Base-by-base conservation (phyloP, 371 early-diverging fungal genomes). In the Massospora cicadina region DNA sequence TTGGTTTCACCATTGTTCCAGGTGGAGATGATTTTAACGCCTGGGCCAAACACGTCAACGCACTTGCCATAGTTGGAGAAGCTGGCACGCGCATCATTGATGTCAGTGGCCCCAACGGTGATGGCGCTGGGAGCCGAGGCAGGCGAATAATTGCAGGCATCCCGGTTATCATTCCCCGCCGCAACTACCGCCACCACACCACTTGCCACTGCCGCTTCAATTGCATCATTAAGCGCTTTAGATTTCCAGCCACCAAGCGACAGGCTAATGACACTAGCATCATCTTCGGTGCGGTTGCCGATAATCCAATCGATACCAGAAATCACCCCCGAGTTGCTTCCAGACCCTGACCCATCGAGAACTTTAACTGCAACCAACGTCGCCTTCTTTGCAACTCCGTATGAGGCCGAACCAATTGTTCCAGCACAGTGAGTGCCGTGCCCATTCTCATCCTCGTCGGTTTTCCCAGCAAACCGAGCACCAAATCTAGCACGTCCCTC, bases 351-450 rank as follows among this genome's bases (percentile, higher is more conserved):
- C 28, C 71, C 68, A 67, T 78, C 71, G 21, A 94, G 73, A 17
- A 94, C 91, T 74, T 93, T 90, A 58, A 94, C 91, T 65, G 86
- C 86, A 53, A 91, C 77, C 25, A 96, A 59, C 27, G 71, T 80
- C 43, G 79, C 87, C 67, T 90, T 87, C 71, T 93, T 93, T 64
- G 94, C 93, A 32, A 96, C 87, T 69, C 95, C 97, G 71, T 78
- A 85, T 0, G 75, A 78, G 26, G 70, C 76, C 28, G 87, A 82
- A 43, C 78, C 92, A 66, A 89, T 79, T 28, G 83, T 85, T 64
- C 91, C 89, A 55, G 88, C 81, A 32, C 85, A 86, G 70, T 91
- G 91, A 23, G 91, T 88, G 62, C 86, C 86, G 58, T 73, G 73
- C 21, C 73, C 71, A 65, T 71, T 69, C 58, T 68, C 64, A 62